These are phyloP conservation scores for Cicer yamashitae DNA, from an alignment of 306 rosid species.

Conservation along the genomic window DNA sequence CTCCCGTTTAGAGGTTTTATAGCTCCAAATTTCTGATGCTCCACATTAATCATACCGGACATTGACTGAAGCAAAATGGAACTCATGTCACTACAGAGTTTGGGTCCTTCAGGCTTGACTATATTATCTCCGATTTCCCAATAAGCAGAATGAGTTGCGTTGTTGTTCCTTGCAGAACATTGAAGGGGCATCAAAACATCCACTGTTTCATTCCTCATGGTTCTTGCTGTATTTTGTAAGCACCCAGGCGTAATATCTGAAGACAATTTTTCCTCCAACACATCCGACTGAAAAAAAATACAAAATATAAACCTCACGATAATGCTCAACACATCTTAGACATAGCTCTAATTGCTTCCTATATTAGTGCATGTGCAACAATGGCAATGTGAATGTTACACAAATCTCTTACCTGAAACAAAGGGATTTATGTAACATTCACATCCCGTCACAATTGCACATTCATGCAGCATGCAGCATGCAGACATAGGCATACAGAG, in stretches of 20 bases:
- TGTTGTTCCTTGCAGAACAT: constrained; percentile 54
- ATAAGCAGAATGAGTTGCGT: constrained; percentile 48
- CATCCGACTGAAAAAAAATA: constrained; percentile 54
- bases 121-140: constrained; percentile 61
- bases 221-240: constrained; percentile 53
- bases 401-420: background rate
- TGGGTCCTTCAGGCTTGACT: constrained; percentile 62
- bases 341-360: constrained; percentile 27
- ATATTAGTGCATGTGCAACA: background rate
- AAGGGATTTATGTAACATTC: too few relatives aligned
- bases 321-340: constrained; percentile 19
- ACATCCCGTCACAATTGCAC: background rate
- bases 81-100: constrained; percentile 52
- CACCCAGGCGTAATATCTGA: constrained; percentile 55
- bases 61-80: constrained; percentile 56
- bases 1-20: constrained; percentile 48
- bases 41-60: constrained; percentile 55
- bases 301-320: constrained; percentile 33
- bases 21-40: constrained; percentile 54
- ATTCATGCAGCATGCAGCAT: constrained; percentile 24
- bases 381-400: constrained; percentile 5
- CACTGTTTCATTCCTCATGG: constrained; percentile 51
- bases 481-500: constrained; percentile 8
- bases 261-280: constrained; percentile 48
- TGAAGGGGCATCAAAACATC: constrained; percentile 57